These are phyloP conservation scores for Aspergillus affinis DNA, from an alignment of 495 filamentous ascomycete species.

Conservation along the genomic window DNA sequence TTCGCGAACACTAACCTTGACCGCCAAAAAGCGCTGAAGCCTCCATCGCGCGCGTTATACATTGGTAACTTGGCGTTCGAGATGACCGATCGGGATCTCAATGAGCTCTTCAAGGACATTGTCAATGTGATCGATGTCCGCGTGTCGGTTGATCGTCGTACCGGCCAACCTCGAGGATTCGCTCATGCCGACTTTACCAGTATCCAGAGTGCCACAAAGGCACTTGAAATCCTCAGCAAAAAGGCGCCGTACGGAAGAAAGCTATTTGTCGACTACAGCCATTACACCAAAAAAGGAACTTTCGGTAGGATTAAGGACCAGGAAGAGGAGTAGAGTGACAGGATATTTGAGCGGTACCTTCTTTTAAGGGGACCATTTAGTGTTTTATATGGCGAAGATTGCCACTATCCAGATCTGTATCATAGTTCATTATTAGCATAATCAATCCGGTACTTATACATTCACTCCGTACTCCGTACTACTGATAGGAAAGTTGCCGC, in stretches of 20 bases:
- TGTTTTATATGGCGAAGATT: too few species aligned
- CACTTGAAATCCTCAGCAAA: slow-evolving; percentile 52
- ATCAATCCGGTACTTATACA: neutral
- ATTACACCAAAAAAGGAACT: slow-evolving; percentile 3
- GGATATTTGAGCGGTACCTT: too few species aligned
- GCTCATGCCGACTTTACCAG: slow-evolving; percentile 84
- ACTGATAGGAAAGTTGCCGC: neutral
- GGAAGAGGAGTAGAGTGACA: too few species aligned
- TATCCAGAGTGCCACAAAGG: slow-evolving; percentile 58
- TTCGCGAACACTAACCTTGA: slow-evolving; percentile 41
- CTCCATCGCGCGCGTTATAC: slow-evolving; percentile 69
- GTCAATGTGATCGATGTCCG: slow-evolving; percentile 76
- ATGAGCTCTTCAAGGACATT: slow-evolving; percentile 73
- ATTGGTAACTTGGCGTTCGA: slow-evolving; percentile 91
- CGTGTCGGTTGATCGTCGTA: slow-evolving; percentile 84
- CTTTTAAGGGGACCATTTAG: too few species aligned
- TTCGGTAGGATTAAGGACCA: neutral
- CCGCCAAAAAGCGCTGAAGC: slow-evolving; percentile 10
- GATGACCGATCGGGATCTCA: slow-evolving; percentile 83
- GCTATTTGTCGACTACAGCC: slow-evolving; percentile 65
- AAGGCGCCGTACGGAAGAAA: slow-evolving; percentile 63
- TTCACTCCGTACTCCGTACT: too few species aligned
- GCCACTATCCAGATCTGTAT: too few species aligned
- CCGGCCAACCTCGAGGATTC: slow-evolving; percentile 86
- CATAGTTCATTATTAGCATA: neutral